Conservation (phyloP, 441 rosid species). For the California macrophylla region DNA sequence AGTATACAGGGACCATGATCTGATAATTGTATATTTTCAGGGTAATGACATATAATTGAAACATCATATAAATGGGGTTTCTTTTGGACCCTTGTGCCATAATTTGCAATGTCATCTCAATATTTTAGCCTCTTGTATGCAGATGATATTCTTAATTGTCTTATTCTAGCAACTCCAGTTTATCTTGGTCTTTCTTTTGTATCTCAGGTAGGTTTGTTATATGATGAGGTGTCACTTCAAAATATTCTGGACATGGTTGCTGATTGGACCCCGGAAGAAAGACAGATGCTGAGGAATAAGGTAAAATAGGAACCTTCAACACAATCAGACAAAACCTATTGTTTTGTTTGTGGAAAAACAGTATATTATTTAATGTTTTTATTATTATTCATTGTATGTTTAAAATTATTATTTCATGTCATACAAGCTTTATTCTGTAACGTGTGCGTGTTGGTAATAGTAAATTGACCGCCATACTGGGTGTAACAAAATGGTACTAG, state of each 20-base stretch:
- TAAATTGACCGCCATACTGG: background rate
- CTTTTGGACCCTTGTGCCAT: background rate
- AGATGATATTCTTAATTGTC: slow-evolving; percentile 2
- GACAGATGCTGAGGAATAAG: slow-evolving; percentile 79
- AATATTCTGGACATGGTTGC: slow-evolving; percentile 61
- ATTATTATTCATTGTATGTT: background rate
- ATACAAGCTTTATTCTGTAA: too few species aligned
- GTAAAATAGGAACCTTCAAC: slow-evolving; percentile 27
- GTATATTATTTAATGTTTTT: background rate
- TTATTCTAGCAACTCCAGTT: slow-evolving; percentile 4
- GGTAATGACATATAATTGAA: background rate
- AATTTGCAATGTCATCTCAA: background rate
- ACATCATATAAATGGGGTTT: background rate
- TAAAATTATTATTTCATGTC: too few species aligned
- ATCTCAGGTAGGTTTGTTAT: slow-evolving; percentile 77
- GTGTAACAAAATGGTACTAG: background rate
- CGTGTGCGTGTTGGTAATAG: too few species aligned
- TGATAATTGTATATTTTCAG: background rate
- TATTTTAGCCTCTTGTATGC: slow-evolving; percentile 10
- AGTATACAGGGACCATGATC: background rate
- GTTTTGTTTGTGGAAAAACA: background rate
- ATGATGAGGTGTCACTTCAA: slow-evolving; percentile 79
- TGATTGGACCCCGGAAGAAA: slow-evolving; percentile 92
- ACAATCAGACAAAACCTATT: background rate
- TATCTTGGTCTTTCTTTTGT: slow-evolving; percentile 15